Conservation (phyloP, 2,329 filamentous ascomycete genomes). For the Trichophyton schoenleinii region DNA sequence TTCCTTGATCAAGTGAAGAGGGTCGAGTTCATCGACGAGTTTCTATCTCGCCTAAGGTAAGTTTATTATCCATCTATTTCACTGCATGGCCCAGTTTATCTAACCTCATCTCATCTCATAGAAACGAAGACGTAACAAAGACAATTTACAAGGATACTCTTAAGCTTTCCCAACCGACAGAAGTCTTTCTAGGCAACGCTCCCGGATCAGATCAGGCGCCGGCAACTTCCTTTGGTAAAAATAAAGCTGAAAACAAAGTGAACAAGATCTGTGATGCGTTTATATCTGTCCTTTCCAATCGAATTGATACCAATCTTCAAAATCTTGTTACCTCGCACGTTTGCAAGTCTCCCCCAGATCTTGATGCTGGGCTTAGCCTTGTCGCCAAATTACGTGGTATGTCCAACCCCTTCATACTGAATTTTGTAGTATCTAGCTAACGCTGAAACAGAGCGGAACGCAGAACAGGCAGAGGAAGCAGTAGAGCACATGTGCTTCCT, state of each 20-base stretch:
- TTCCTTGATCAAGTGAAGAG: slow-evolving; percentile 80
- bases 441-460: slow-evolving; percentile 40
- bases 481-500: slow-evolving; percentile 97
- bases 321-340: slow-evolving; percentile 92
- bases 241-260: slow-evolving; percentile 48
- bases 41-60: slow-evolving; percentile 72
- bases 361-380: slow-evolving; percentile 70
- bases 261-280: slow-evolving; percentile 84
- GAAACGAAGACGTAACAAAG: slow-evolving; percentile 82
- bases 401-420: slow-evolving; percentile 6
- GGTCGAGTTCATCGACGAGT: slow-evolving; percentile 73
- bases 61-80: slow-evolving; percentile 14
- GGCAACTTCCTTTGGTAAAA: slow-evolving; percentile 3
- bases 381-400: slow-evolving; percentile 56
- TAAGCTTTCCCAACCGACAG: slow-evolving; percentile 29
- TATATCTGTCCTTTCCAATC: slow-evolving; percentile 51
- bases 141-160: slow-evolving; percentile 89
- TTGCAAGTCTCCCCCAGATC: slow-evolving; percentile 80
- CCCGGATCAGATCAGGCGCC: slow-evolving; percentile 1
- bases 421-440: background rate
- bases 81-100: background rate
- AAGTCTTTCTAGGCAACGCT: slow-evolving; percentile 18
- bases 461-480: slow-evolving; percentile 67
- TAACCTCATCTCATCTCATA: slow-evolving; percentile 13
- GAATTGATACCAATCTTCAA: slow-evolving; percentile 57